Percentiles rank a stretch among this genome's conserved stretches.
phyloP scores from a whole-genome alignment of 176 grass and related monocot genomes.

The Triticum turgidum region DNA sequence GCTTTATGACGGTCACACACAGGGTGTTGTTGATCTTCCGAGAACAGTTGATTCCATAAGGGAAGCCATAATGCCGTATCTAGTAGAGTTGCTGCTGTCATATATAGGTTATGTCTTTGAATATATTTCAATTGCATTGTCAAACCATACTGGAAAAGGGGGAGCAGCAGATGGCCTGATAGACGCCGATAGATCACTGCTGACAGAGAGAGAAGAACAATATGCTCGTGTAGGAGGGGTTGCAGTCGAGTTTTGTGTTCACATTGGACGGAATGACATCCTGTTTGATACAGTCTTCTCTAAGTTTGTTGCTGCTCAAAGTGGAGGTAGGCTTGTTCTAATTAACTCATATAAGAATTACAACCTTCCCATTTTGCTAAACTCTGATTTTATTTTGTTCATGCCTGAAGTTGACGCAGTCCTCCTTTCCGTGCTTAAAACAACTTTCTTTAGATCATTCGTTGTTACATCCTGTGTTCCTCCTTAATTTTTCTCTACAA shows the following conservation, averaged over 20 bases:
- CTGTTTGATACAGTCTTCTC: conserved; percentile 91
- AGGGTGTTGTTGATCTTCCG: conserved; percentile 94
- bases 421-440: neutral
- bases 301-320: conserved; percentile 84
- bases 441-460: conserved; percentile 11
- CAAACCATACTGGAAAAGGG: conserved; percentile 64
- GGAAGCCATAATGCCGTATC: conserved; percentile 90
- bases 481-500: conserved; percentile 5
- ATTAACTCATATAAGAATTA: neutral
- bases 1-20: conserved; percentile 90
- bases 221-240: conserved; percentile 95
- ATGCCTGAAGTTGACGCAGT: conserved; percentile 13
- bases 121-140: conserved; percentile 92
- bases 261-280: conserved; percentile 79
- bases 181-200: conserved; percentile 46
- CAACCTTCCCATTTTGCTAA: conserved; percentile 19
- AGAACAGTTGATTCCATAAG: conserved; percentile 77
- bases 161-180: conserved; percentile 36
- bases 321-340: conserved; percentile 65
- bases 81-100: conserved; percentile 92
- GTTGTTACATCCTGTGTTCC: neutral
- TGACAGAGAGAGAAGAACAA: conserved; percentile 79
- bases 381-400: conserved; percentile 27
- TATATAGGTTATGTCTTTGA: conserved; percentile 94
- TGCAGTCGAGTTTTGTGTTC: conserved; percentile 93